Evolutionary conservation across 768 basidiomycete species (phyloP).

Genomic region (Hygrocybe coccinea): DNA sequence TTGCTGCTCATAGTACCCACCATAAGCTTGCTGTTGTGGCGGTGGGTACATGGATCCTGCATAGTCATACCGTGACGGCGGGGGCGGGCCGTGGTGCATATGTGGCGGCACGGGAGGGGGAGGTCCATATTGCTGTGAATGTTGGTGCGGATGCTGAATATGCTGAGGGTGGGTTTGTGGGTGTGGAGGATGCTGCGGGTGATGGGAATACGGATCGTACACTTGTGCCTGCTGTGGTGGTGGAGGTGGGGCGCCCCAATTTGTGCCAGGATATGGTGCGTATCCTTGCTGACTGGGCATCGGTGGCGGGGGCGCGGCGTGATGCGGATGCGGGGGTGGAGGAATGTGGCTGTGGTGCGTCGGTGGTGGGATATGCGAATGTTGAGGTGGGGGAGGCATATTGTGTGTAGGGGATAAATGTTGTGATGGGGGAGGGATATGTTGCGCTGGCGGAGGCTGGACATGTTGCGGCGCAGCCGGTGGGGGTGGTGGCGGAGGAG

Average conservation of each 20-base stretch:
- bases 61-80: constrained; percentile 8
- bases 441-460: constrained; percentile 14
- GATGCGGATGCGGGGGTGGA: constrained; percentile 5
- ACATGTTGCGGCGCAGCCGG: constrained; percentile 8
- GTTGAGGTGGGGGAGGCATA: constrained; percentile 6
- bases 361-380: constrained; percentile 8
- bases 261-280: constrained; percentile 12
- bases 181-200: constrained; percentile 6
- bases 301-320: not conserved
- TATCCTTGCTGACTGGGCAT: constrained; percentile 1
- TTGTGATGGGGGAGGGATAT: constrained; percentile 15
- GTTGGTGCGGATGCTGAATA: constrained; percentile 13
- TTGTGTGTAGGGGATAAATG: constrained; percentile 4
- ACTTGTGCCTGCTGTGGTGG: constrained; percentile 12
- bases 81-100: constrained; percentile 12
- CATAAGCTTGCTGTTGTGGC: constrained; percentile 8
- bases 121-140: constrained; percentile 11
- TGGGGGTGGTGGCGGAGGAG: constrained; percentile 3
- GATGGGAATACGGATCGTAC: constrained; percentile 17
- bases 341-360: constrained; percentile 1
- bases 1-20: constrained; percentile 17
- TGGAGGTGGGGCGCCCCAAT: constrained; percentile 13
- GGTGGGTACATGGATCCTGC: constrained; percentile 2
- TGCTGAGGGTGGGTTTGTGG: constrained; percentile 5
- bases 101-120: constrained; percentile 10